Evolutionary conservation across 176 grass and related monocot genomes (phyloP), one percentile per base, ranked within the genome.

Genomic region (Calamus simplicifolius): DNA sequence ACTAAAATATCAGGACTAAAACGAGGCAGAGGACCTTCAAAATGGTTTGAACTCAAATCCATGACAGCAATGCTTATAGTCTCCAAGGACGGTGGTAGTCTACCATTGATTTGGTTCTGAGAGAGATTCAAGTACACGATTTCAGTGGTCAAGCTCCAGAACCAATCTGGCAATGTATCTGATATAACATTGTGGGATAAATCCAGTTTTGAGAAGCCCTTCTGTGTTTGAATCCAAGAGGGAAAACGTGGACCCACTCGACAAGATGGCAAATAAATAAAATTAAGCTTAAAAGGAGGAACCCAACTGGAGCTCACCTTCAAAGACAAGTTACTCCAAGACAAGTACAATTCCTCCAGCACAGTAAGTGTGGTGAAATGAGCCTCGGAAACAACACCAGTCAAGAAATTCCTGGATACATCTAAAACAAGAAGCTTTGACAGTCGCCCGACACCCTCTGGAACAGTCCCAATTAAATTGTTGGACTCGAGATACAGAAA

Each of bases 211-310:
- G 25, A 14, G 49, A 78, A 61, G 31, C 15, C 23, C 0, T 5
- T 31, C 18, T 30, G 19, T 6, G 4, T 14, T 18, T 56, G 28
- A 8, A 84, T 53, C 82, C 77, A 81, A 3, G 16, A 4, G 28
- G 82, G 76, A 49, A 85, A 80, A 0, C 0, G 8, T 17, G 65
- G 64, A 15, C 64, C 81, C 12, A 84, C 19, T 3, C 10, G 19
- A 21, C 28, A 70, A 49, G 64, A 66, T 28, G 31, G 23, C 19
- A 84, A 54, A 3, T 15, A 0, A 21, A 56, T 50, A 0, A 0
- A 0, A 16, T 10, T 1, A 7, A 80, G 18, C 70, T 3, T 62
- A 54, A 77, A 63, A 0, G 67, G 62, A 5, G 63, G 67, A 16
- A 57, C 18, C 80, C 73, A 77, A 26, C 67, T 56, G 4, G 4